phyloP scores from a whole-genome alignment of 306 rosid genomes.

The Trifolium repens region DNA sequence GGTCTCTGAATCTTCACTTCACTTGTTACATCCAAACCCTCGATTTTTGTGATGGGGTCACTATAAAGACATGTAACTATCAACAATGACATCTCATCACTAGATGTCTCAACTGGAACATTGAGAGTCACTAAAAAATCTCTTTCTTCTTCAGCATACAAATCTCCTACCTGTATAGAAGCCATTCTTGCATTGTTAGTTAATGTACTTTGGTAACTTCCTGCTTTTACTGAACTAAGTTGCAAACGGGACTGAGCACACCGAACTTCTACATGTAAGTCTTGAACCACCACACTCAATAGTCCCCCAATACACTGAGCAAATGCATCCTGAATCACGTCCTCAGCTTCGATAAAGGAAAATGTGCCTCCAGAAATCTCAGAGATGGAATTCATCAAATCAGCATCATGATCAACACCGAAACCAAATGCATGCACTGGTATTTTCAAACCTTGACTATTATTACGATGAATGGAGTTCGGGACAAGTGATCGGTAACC shows the following conservation, averaged over 20 bases:
- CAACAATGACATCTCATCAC: slow-evolving; percentile 67
- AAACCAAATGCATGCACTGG: slow-evolving; percentile 95
- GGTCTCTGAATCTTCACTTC: slow-evolving; percentile 84
- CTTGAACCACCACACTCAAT: slow-evolving; percentile 91
- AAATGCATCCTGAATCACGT: slow-evolving; percentile 92
- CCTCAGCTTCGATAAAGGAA: slow-evolving; percentile 89
- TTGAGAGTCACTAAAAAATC: slow-evolving; percentile 75
- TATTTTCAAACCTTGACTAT: slow-evolving; percentile 59
- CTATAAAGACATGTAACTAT: slow-evolving; percentile 59
- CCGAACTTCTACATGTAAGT: slow-evolving; percentile 60
- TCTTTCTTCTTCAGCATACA: slow-evolving; percentile 95
- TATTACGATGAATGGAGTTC: slow-evolving; percentile 54
- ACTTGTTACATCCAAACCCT: slow-evolving; percentile 49
- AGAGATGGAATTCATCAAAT: slow-evolving; percentile 79
- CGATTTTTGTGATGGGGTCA: slow-evolving; percentile 68
- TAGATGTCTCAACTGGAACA: slow-evolving; percentile 66
- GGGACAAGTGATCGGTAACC: slow-evolving; percentile 75
- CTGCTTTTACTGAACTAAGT: slow-evolving; percentile 72
- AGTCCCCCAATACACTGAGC: slow-evolving; percentile 99
- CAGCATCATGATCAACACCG: slow-evolving; percentile 88
- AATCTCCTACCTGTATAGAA: slow-evolving; percentile 70
- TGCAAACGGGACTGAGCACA: slow-evolving; percentile 65
- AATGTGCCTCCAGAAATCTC: slow-evolving; percentile 94
- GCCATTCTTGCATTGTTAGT: slow-evolving; percentile 61
- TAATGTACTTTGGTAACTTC: slow-evolving; percentile 70